Conservation (phyloP, 768 basidiomycete species). For the Tephrocybe sp. region DNA sequence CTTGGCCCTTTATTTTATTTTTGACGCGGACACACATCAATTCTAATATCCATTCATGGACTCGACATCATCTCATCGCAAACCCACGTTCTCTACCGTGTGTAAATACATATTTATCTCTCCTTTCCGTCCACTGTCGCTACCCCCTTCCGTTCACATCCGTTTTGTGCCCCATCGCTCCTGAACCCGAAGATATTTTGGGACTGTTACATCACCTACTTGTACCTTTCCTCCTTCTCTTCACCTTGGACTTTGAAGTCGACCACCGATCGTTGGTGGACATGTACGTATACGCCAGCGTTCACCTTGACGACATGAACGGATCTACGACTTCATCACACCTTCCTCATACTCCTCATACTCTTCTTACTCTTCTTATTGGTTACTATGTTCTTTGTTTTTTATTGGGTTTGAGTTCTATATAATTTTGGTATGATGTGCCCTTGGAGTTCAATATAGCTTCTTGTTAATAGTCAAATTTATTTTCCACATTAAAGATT, state of each 20-base stretch:
- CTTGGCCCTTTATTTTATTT: neutral
- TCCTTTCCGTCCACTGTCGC: neutral
- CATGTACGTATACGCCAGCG: neutral
- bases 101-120: neutral
- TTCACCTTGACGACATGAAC: slow-evolving; percentile 1
- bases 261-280: neutral
- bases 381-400: neutral
- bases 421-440: slow-evolving; percentile 1
- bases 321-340: neutral
- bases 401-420: neutral
- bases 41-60: neutral
- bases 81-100: neutral
- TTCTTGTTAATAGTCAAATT: slow-evolving; percentile 3
- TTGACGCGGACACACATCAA: neutral
- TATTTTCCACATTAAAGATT: no score
- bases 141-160: neutral
- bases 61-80: neutral
- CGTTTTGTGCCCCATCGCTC: neutral
- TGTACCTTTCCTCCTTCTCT: neutral
- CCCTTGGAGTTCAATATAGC: slow-evolving; percentile 6
- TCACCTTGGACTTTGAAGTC: no score
- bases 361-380: neutral
- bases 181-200: neutral
- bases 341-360: no score
- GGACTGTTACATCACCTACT: neutral